These are phyloP conservation scores for Ceratocystis albifundus DNA, from an alignment of 2,329 filamentous ascomycete species.

Conservation along the genomic window DNA sequence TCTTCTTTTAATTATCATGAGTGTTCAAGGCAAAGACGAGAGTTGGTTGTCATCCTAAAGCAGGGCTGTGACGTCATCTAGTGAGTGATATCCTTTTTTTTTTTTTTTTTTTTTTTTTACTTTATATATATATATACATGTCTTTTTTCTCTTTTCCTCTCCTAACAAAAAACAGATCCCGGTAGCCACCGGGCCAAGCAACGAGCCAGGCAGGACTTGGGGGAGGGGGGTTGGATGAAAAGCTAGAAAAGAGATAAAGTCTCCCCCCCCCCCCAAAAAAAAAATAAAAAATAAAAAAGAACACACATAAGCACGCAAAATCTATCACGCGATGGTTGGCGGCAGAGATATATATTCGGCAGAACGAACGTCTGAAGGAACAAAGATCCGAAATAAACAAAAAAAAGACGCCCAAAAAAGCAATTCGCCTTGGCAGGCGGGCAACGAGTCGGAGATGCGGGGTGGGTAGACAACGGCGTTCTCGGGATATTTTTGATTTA, in stretches of 20 bases:
- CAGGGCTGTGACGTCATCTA: constrained; percentile 4
- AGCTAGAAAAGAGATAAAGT: background rate
- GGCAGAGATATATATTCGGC: background rate
- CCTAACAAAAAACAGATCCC: background rate
- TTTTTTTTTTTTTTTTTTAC: background rate
- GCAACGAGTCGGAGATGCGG: background rate
- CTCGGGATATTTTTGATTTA: constrained; percentile 6
- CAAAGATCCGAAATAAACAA: background rate
- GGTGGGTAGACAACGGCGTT: constrained; percentile 9
- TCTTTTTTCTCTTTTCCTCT: background rate
- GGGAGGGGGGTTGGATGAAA: background rate
- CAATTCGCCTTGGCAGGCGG: background rate
- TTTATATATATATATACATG: too few relatives aligned
- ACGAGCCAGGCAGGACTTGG: background rate
- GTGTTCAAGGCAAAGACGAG: background rate
- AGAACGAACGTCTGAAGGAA: background rate
- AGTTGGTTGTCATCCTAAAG: background rate
- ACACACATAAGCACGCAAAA: background rate
- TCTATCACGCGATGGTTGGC: constrained; percentile 9
- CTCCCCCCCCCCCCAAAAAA: background rate
- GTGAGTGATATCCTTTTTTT: background rate
- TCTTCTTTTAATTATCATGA: background rate
- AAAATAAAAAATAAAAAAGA: background rate
- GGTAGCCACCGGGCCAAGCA: background rate
- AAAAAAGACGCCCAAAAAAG: background rate